phyloP scores from a whole-genome alignment of 257 asterid species.

The Mitragyna speciosa region DNA sequence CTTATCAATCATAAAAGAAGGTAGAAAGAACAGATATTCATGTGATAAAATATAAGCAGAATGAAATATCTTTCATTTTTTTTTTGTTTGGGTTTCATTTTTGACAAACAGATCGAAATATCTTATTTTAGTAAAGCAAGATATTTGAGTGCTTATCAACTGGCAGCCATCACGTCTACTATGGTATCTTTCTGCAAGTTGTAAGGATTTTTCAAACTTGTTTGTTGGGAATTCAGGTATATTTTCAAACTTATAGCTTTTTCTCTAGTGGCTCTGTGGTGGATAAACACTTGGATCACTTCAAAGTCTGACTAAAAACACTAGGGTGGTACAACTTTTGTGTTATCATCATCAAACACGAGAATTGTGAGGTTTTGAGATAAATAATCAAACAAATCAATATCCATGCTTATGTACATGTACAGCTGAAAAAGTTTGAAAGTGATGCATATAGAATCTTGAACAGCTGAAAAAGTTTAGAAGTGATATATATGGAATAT shows the following conservation, averaged over 20 bases:
- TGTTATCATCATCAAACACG: not conserved
- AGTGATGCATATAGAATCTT: too few relatives aligned
- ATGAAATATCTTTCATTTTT: too few relatives aligned
- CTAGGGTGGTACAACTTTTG: not conserved
- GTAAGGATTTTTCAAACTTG: not conserved
- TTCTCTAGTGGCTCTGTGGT: not conserved
- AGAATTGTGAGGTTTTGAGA: not conserved
- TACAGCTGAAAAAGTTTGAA: too few relatives aligned
- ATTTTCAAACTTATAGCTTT: not conserved
- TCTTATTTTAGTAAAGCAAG: not conserved
- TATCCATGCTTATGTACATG: not conserved
- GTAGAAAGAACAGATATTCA: not conserved
- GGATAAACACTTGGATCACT: slow-evolving; percentile 5
- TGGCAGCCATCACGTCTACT: slow-evolving; percentile 27
- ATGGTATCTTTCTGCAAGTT: not conserved
- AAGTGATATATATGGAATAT: too few relatives aligned
- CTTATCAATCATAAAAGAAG: not conserved
- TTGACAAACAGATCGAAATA: slow-evolving; percentile 6
- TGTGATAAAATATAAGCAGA: slow-evolving; percentile 30
- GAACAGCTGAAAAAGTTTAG: too few relatives aligned
- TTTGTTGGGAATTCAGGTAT: not conserved
- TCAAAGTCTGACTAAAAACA: not conserved
- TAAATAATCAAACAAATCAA: not conserved
- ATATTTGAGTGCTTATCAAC: slow-evolving; percentile 30
- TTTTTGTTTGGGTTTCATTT: too few relatives aligned